Base-by-base conservation (phyloP, 495 filamentous ascomycete genomes). In the Xanthoparmelia taractica region DNA sequence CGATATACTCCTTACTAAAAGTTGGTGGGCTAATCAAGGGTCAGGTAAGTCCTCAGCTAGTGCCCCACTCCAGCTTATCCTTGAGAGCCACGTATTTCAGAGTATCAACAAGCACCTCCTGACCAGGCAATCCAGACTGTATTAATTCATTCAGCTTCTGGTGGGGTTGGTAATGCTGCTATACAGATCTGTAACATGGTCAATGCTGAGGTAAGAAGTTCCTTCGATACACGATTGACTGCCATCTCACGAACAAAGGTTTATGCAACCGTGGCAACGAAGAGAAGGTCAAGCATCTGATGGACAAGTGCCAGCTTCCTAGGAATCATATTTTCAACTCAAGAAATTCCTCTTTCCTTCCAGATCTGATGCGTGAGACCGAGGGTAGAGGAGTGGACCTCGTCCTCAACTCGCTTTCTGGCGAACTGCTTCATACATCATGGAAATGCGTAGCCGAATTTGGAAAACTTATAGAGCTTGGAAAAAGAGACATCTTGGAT, bases 371-470 rank as follows among this genome's bases (percentile, higher is more conserved):
- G 23, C 59, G 70, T 0, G 71, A 72, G 23, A 87, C 84, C 61
- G 73, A 31, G 76, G 78, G n/a, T 13, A 65, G 69, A 37, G 81
- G 83, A 20, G 80, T 84, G 27, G 79, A 83, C 54, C 73, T 85
- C n/a, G 78, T 80, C 0, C 69, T 84, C 17, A 81, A 84, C 55
- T 79, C 81, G 5, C 74, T 84, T 17, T 77, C 79, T 3, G 78
- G 78, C 13, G 79, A 81, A 63, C 68, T 79, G 0, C 70, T 80
- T 2, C 76, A 76, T 38, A 74, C 75, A 37, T 77, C 78, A 0
- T 84, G 81, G 74, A 73, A 80, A 34, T 82, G 78, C 58, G 73
- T 85, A 45, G 83, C 77, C 12, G 76, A 79, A 18, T 83, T 82
- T 68, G 83, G 82, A 6, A 74, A 75, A 0, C 79, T 84, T 67